These are phyloP conservation scores for Solanum rostratum DNA, from an alignment of 257 asterid species.

Conservation along the genomic window DNA sequence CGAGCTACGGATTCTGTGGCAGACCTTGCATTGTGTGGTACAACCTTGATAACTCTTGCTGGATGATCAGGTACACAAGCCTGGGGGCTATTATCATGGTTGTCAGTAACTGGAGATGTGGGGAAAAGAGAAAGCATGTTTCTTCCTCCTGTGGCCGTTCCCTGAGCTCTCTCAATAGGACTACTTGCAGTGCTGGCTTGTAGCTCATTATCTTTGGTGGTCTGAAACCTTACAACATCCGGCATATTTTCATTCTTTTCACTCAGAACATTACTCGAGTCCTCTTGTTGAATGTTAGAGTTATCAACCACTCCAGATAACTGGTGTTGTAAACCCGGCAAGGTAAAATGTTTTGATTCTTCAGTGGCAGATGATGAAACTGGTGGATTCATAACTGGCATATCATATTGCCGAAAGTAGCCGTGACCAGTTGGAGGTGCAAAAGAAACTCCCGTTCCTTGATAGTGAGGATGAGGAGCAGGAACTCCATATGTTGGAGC, in stretches of 20 bases:
- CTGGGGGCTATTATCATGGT: slow-evolving; percentile 5
- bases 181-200: slow-evolving; percentile 60
- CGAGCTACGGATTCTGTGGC: slow-evolving; percentile 86
- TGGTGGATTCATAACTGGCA: slow-evolving; percentile 37
- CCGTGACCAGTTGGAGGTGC: slow-evolving; percentile 26
- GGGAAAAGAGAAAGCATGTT: slow-evolving; percentile 49
- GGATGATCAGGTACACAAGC: slow-evolving; percentile 9
- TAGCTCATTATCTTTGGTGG: slow-evolving; percentile 30
- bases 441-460: slow-evolving; percentile 21
- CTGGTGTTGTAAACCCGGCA: slow-evolving; percentile 12
- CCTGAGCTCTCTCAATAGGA: slow-evolving; percentile 22
- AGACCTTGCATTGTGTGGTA: slow-evolving; percentile 57
- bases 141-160: slow-evolving; percentile 14
- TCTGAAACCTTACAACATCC: not conserved
- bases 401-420: slow-evolving; percentile 42
- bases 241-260: slow-evolving; percentile 12
- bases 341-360: slow-evolving; percentile 14
- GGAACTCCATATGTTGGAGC: slow-evolving; percentile 39
- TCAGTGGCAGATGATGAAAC: slow-evolving; percentile 26
- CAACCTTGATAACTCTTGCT: slow-evolving; percentile 52
- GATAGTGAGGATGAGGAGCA: slow-evolving; percentile 26
- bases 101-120: slow-evolving; percentile 13
- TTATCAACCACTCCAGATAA: slow-evolving; percentile 15
- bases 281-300: slow-evolving; percentile 5
- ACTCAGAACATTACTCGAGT: slow-evolving; percentile 2